Evolutionary conservation across 805 yeast species (phyloP).

Genomic region (Yarrowia sp.): DNA sequence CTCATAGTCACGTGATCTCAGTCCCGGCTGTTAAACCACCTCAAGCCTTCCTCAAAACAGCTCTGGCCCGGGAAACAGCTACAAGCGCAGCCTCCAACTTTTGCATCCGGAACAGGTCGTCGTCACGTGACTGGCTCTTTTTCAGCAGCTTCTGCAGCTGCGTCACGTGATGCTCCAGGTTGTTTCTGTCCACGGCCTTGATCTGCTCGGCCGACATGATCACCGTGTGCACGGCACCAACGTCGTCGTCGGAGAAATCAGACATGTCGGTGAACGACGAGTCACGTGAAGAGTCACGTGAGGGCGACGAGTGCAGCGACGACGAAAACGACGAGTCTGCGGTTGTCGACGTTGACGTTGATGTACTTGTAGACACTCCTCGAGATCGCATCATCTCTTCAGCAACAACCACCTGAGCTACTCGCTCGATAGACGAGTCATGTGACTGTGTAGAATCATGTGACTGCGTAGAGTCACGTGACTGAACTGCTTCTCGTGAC

Average conservation of each 20-base stretch:
- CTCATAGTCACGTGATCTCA: background rate
- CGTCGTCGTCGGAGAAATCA: slow-evolving; percentile 12
- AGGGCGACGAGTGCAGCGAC: slow-evolving; percentile 16
- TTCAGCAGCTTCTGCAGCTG: slow-evolving; percentile 27
- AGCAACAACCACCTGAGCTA: slow-evolving; percentile 1
- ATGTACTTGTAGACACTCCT: background rate
- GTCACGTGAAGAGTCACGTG: slow-evolving; percentile 21
- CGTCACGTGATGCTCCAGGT: slow-evolving; percentile 17
- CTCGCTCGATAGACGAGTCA: background rate
- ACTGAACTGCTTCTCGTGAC: too few species aligned
- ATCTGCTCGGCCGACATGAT: slow-evolving; percentile 20
- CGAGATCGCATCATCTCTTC: slow-evolving; percentile 1
- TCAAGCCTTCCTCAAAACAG: slow-evolving; percentile 22
- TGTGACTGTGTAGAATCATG: background rate
- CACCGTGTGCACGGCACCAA: slow-evolving; percentile 1
- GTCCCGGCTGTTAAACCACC: too few species aligned
- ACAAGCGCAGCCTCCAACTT: slow-evolving; percentile 26
- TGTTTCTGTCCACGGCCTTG: slow-evolving; percentile 1
- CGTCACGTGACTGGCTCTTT: slow-evolving; percentile 12
- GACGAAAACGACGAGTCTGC: slow-evolving; percentile 14
- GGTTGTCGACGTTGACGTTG: background rate
- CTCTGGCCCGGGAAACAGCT: slow-evolving; percentile 19
- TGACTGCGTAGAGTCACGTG: background rate
- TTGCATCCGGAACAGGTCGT: slow-evolving; percentile 25
- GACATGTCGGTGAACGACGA: slow-evolving; percentile 6